phyloP scores from a whole-genome alignment of 2,329 filamentous ascomycete genomes.

The Colletotrichum lini region DNA sequence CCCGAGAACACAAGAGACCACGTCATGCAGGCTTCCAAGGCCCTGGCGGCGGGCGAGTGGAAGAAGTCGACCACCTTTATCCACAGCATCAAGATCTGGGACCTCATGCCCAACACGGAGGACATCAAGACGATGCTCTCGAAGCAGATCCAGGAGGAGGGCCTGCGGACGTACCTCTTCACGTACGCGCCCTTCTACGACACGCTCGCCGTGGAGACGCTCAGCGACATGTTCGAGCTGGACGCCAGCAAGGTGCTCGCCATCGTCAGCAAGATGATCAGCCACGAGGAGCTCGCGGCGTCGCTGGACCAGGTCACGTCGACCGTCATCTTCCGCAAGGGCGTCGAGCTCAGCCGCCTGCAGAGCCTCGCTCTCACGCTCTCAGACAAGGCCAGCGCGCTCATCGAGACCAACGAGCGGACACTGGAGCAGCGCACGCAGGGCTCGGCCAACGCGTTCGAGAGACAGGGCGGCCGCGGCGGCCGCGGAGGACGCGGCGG shows the following conservation, averaged over 20 bases:
- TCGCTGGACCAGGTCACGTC: constrained; percentile 98
- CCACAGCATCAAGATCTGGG: constrained; percentile 99
- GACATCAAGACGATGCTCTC: constrained; percentile 98
- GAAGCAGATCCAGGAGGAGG: constrained; percentile 98
- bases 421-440: constrained; percentile 97
- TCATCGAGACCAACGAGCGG: constrained; percentile 98
- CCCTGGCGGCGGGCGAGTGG: constrained; percentile 96
- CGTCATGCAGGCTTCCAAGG: constrained; percentile 99
- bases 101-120: constrained; percentile 92
- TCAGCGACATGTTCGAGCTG: constrained; percentile 96
- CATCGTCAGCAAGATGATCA: constrained; percentile 99
- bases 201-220: constrained; percentile 87
- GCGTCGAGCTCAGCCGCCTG: constrained; percentile 94
- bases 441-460: constrained; percentile 94
- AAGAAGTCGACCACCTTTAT: constrained; percentile 96
- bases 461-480: constrained; percentile 87
- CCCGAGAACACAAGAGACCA: constrained; percentile 99
- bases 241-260: constrained; percentile 92
- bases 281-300: constrained; percentile 96
- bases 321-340: constrained; percentile 99
- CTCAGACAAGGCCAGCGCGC: constrained; percentile 93
- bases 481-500: constrained; percentile 78
- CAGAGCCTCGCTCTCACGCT: constrained; percentile 95
- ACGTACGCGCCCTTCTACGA: constrained; percentile 99
- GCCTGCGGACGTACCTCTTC: constrained; percentile 97